phyloP scores from a whole-genome alignment of 495 filamentous ascomycete species.

The Penicillium odoratum region DNA sequence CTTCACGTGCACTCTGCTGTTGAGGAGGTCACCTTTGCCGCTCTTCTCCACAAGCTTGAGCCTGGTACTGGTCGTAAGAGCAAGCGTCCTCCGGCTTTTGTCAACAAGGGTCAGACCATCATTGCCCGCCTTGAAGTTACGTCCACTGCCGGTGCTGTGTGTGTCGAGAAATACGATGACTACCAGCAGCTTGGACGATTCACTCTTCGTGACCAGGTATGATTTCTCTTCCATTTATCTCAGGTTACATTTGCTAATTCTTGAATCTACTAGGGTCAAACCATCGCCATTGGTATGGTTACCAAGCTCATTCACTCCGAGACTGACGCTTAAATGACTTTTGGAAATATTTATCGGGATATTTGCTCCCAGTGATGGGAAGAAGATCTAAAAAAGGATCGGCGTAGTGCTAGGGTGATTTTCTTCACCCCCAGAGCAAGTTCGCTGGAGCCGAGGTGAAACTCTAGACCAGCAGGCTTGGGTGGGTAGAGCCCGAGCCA shows the following conservation, averaged over 20 bases:
- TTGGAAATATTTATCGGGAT: conserved; percentile 14
- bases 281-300: conserved; percentile 95
- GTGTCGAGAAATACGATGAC: conserved; percentile 90
- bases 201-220: conserved; percentile 89
- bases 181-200: conserved; percentile 94
- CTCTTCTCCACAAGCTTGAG: conserved; percentile 89
- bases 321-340: conserved; percentile 31
- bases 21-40: conserved; percentile 88
- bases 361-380: conserved; percentile 13
- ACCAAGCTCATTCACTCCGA: conserved; percentile 69
- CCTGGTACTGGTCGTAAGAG: conserved; percentile 94
- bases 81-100: conserved; percentile 89
- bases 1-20: conserved; percentile 90
- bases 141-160: conserved; percentile 80
- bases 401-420: conserved; percentile 3
- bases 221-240: conserved; percentile 13
- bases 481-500: conserved; percentile 25
- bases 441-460: conserved; percentile 4
- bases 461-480: conserved; percentile 13
- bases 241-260: conserved; percentile 23
- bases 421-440: conserved; percentile 1
- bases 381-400: conserved; percentile 12
- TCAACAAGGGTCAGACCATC: conserved; percentile 87
- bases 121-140: conserved; percentile 89
- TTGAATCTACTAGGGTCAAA: conserved; percentile 68